Evolutionary conservation across 2,329 filamentous ascomycete genomes (phyloP).

Genomic region (Fusarium sp.): DNA sequence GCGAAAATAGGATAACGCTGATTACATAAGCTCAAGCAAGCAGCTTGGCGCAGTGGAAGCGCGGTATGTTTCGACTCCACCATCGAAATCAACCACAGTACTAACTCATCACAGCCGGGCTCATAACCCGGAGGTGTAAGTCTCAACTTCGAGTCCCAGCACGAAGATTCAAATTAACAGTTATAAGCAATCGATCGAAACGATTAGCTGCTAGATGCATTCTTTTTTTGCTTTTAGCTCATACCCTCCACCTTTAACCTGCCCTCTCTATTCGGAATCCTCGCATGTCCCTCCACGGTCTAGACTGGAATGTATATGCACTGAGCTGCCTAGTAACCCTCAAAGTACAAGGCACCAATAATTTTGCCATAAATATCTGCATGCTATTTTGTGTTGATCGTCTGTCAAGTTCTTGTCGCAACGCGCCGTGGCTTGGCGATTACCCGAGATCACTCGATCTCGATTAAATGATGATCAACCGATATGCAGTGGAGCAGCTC

Average conservation of each 20-base stretch:
- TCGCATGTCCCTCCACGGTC: no score
- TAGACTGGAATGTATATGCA: no score
- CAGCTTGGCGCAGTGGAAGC: conserved; percentile 46
- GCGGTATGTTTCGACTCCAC: conserved; percentile 31
- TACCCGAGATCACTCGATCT: background rate
- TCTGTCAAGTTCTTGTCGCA: background rate
- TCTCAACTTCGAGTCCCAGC: background rate
- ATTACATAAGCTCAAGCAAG: conserved; percentile 40
- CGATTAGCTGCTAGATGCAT: conserved; percentile 38
- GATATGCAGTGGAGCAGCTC: background rate
- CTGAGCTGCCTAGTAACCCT: no score
- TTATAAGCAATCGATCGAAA: conserved; percentile 35
- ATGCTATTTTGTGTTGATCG: background rate
- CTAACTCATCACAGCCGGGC: conserved; percentile 39
- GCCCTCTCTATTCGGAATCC: no score
- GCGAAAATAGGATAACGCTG: rapidly evolving
- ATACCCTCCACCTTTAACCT: no score
- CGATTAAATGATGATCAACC: background rate
- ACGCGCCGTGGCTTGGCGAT: background rate
- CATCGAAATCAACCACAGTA: background rate
- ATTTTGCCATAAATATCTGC: no score
- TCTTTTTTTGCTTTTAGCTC: background rate
- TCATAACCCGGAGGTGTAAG: conserved; percentile 45
- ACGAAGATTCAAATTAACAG: background rate
- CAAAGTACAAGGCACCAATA: no score